phyloP scores from a whole-genome alignment of 371 early-diverging fungal genomes.

The Mucor indicus region DNA sequence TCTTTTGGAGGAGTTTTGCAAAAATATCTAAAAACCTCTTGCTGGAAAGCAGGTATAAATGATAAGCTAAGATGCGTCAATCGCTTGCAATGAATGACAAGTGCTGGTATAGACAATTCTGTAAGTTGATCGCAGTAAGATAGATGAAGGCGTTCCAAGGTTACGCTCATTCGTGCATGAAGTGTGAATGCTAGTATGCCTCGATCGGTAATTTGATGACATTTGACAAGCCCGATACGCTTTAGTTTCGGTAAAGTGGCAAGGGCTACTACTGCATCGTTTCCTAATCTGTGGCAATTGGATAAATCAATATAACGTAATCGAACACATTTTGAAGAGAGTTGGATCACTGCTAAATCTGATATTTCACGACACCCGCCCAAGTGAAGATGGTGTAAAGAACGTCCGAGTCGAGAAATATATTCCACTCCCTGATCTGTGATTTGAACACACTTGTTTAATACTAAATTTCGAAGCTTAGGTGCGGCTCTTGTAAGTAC shows the following conservation, averaged over 20 bases:
- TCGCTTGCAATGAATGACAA: constrained; percentile 53
- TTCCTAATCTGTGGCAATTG: constrained; percentile 54
- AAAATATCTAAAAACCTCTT: constrained; percentile 52
- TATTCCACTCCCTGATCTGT: constrained; percentile 50
- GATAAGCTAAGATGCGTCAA: constrained; percentile 62
- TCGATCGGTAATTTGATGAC: constrained; percentile 57
- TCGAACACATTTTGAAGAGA: constrained; percentile 56
- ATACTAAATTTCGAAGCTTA: constrained; percentile 53
- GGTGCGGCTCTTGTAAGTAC: constrained; percentile 53
- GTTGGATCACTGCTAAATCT: constrained; percentile 45
- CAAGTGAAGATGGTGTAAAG: constrained; percentile 60
- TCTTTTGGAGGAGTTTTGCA: constrained; percentile 58
- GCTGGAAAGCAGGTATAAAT: constrained; percentile 57
- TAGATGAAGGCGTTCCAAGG: constrained; percentile 62
- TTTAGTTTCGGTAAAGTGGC: constrained; percentile 57
- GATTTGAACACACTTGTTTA: constrained; percentile 59
- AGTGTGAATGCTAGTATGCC: constrained; percentile 42
- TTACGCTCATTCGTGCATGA: not conserved
- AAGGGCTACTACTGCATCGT: constrained; percentile 52
- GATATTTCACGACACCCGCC: constrained; percentile 59
- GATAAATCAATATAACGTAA: constrained; percentile 67
- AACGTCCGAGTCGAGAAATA: constrained; percentile 51
- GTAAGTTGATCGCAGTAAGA: constrained; percentile 57
- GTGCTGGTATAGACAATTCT: constrained; percentile 46
- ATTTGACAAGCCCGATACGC: constrained; percentile 63